These are phyloP conservation scores for Eruca vesicaria DNA, from an alignment of 441 rosid genomes.

Conservation along the genomic window DNA sequence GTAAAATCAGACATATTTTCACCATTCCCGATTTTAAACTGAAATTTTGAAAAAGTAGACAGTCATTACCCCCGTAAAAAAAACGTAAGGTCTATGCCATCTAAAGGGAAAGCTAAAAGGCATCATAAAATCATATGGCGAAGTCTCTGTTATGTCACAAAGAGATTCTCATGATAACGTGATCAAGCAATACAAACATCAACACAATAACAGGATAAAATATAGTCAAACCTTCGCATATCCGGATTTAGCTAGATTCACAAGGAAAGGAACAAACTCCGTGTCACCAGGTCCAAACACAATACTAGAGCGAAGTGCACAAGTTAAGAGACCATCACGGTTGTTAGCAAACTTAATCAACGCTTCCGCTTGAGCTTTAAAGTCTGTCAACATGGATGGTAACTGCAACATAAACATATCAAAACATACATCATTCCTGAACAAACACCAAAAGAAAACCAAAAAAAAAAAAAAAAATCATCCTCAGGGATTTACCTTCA, in stretches of 20 bases:
- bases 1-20: constrained; percentile 89
- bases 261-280: constrained; percentile 54
- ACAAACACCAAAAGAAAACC: not conserved
- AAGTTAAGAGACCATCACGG: constrained; percentile 79
- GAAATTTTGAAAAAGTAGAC: constrained; percentile 44
- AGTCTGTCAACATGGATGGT: constrained; percentile 62
- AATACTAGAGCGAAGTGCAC: constrained; percentile 87
- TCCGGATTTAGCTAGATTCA: constrained; percentile 70
- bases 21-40: constrained; percentile 81
- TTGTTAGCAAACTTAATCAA: constrained; percentile 70
- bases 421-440: constrained; percentile 22
- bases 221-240: constrained; percentile 69
- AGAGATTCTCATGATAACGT: not conserved
- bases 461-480: constrained; percentile 13
- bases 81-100: too few species aligned
- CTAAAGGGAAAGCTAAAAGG: too few species aligned
- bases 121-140: not conserved
- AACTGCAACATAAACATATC: constrained; percentile 48
- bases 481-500: constrained; percentile 51
- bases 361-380: constrained; percentile 94
- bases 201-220: not conserved
- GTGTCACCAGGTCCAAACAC: constrained; percentile 88
- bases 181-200: not conserved
- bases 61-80: too few species aligned
- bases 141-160: not conserved